Percentiles rank a stretch among this genome's conserved stretches.
These are phyloP conservation scores for Coemansia sp. DNA, from an alignment of 192 early-diverging fungal genomes.

Conservation along the genomic window DNA sequence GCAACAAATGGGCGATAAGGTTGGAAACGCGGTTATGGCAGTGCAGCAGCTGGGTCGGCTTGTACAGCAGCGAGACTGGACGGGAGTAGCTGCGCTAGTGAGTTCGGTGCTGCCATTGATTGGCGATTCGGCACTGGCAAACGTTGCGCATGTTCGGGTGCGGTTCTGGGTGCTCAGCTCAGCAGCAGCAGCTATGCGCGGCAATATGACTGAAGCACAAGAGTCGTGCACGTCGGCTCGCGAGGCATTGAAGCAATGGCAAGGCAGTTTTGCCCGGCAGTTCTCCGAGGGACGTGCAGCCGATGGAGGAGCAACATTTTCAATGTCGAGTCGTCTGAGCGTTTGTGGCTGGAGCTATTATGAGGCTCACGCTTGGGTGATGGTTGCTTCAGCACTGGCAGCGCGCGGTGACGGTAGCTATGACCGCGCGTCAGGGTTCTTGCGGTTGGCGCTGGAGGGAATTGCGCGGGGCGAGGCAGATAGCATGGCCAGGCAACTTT, in stretches of 20 bases:
- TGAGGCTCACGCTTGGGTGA: slow-evolving; percentile 48
- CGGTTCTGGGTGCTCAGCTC: slow-evolving; percentile 43
- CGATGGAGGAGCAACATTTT: slow-evolving; percentile 23
- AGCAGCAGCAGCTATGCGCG: slow-evolving; percentile 9
- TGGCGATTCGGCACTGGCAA: neutral
- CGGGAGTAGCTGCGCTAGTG: slow-evolving; percentile 3
- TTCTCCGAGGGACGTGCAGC: slow-evolving; percentile 9
- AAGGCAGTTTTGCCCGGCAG: slow-evolving; percentile 22
- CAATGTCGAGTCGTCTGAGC: neutral
- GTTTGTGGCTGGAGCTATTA: slow-evolving; percentile 38
- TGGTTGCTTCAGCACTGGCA: slow-evolving; percentile 35
- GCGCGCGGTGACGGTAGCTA: slow-evolving; percentile 15
- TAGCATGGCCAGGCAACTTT: slow-evolving; percentile 15
- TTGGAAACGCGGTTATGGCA: slow-evolving; percentile 6
- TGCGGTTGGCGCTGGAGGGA: slow-evolving; percentile 37
- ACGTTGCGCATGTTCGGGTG: slow-evolving; percentile 14
- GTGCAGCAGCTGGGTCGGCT: slow-evolving; percentile 28
- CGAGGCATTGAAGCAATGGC: slow-evolving; percentile 35
- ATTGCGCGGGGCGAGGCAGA: slow-evolving; percentile 36
- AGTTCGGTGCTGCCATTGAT: neutral
- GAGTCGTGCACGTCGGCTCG: slow-evolving; percentile 31
- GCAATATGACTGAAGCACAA: slow-evolving; percentile 16
- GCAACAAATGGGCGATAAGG: slow-evolving; percentile 16
- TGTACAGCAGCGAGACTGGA: slow-evolving; percentile 15
- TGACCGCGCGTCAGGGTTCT: slow-evolving; percentile 32